These are phyloP conservation scores for Saraca asoca DNA, from an alignment of 331 rosid species.

Conservation along the genomic window DNA sequence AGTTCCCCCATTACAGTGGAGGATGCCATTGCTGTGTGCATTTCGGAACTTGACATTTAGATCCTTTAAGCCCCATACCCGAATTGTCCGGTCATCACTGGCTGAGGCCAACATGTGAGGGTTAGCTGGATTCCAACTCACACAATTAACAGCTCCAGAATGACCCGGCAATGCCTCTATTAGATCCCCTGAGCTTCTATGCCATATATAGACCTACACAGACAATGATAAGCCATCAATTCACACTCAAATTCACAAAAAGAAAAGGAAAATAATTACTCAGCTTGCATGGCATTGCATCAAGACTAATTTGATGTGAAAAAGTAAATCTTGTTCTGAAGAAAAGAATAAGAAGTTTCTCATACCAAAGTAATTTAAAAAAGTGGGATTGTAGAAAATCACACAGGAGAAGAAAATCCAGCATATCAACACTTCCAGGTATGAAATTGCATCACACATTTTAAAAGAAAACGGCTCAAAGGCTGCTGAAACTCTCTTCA, in stretches of 20 bases:
- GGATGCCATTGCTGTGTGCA: constrained; percentile 72
- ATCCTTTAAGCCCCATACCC: constrained; percentile 89
- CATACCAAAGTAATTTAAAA: not conserved
- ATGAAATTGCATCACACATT: constrained; percentile 13
- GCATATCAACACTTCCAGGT: not conserved
- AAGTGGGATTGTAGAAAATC: not conserved
- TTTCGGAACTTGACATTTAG: constrained; percentile 55
- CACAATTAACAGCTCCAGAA: constrained; percentile 94
- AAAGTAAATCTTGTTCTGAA: not conserved
- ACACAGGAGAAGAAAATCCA: constrained; percentile 5
- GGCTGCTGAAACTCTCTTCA: constrained; percentile 3
- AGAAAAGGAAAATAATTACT: no score
- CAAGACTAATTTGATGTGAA: not conserved
- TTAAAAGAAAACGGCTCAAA: not conserved
- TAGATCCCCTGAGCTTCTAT: constrained; percentile 69
- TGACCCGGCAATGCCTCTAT: constrained; percentile 82
- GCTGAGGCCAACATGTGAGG: constrained; percentile 98
- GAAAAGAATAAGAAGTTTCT: not conserved
- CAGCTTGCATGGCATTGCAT: not conserved
- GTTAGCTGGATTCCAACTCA: constrained; percentile 94
- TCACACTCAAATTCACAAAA: constrained; percentile 1
- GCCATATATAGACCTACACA: constrained; percentile 88
- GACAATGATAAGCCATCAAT: not conserved
- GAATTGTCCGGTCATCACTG: constrained; percentile 90
- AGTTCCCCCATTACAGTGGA: constrained; percentile 81